phyloP scores from a whole-genome alignment of 1,139 yeast genomes.

The Candida pseudocylindracea region DNA sequence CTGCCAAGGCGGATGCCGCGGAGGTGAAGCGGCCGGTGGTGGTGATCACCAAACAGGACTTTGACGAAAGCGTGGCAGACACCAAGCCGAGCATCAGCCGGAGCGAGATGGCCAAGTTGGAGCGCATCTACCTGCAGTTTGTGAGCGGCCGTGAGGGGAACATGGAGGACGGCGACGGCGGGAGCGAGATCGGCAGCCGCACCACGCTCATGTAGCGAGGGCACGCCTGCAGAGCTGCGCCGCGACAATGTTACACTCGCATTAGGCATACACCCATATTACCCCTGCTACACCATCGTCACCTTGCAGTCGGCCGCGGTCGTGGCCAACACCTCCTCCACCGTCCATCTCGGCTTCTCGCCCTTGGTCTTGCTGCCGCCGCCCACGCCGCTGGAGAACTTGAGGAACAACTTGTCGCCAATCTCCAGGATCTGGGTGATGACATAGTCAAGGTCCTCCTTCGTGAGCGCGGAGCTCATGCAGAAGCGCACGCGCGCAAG shows the following conservation, averaged over 20 bases:
- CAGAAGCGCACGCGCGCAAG: conserved; percentile 86
- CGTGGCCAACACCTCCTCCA: conserved; percentile 53
- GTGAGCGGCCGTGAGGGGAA: conserved; percentile 67
- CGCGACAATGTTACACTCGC: no score
- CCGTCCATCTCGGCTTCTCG: conserved; percentile 50
- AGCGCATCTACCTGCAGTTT: conserved; percentile 47
- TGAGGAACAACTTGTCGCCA: conserved; percentile 59
- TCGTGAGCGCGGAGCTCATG: conserved; percentile 78
- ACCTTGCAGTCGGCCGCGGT: conserved; percentile 52
- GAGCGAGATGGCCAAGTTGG: conserved; percentile 43
- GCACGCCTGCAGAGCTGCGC: no score
- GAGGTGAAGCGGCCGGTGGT: conserved; percentile 6
- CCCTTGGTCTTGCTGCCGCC: conserved; percentile 38
- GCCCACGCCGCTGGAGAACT: conserved; percentile 57
- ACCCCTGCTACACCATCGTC: conserved; percentile 6
- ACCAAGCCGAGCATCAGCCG: conserved; percentile 77
- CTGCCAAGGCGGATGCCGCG: neutral
- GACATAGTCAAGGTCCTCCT: conserved; percentile 76
- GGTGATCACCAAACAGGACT: conserved; percentile 26
- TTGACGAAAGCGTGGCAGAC: conserved; percentile 42
- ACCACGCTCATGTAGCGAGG: conserved; percentile 34
- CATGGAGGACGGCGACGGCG: conserved; percentile 72
- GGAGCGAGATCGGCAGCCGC: conserved; percentile 72
- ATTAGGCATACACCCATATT: neutral
- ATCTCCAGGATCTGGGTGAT: conserved; percentile 52